These are phyloP conservation scores for Misopates orontium DNA, from an alignment of 257 asterid species.

Conservation along the genomic window DNA sequence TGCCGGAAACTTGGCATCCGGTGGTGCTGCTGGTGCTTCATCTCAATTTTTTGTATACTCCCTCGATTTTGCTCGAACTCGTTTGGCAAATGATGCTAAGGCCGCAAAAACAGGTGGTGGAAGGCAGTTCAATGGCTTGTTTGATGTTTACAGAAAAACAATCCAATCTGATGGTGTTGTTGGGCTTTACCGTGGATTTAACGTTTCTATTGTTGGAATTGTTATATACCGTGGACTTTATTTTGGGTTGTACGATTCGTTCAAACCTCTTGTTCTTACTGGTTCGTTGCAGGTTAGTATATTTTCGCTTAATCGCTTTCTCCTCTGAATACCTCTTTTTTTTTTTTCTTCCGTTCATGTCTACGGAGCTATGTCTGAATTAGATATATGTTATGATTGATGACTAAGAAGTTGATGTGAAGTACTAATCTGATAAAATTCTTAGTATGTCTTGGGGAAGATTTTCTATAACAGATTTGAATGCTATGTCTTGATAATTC, in stretches of 20 bases:
- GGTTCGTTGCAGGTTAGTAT: constrained; percentile 55
- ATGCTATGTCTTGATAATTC: not conserved
- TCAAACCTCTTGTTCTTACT: constrained; percentile 64
- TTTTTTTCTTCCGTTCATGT: no score
- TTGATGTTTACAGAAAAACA: constrained; percentile 74
- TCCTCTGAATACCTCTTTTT: not conserved
- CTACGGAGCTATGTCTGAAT: no score
- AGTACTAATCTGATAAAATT: not conserved
- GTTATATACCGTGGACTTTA: constrained; percentile 81
- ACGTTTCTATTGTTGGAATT: constrained; percentile 70
- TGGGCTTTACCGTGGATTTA: constrained; percentile 84
- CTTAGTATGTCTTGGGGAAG: not conserved
- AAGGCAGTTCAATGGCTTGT: constrained; percentile 73
- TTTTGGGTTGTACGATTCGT: constrained; percentile 81
- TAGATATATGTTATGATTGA: not conserved
- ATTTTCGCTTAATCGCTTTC: not conserved
- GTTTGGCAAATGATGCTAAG: constrained; percentile 71
- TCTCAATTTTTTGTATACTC: constrained; percentile 67
- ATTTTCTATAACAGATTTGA: not conserved
- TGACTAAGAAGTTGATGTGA: not conserved
- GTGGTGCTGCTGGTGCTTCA: constrained; percentile 78
- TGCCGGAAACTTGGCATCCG: constrained; percentile 74
- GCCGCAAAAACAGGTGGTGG: constrained; percentile 73
- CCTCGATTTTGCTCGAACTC: constrained; percentile 73
- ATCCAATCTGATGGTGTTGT: constrained; percentile 57